Evolutionary conservation across 2,329 filamentous ascomycete species (phyloP), one percentile per base, ranked within the genome.

Genomic region (Polychaeton citri): DNA sequence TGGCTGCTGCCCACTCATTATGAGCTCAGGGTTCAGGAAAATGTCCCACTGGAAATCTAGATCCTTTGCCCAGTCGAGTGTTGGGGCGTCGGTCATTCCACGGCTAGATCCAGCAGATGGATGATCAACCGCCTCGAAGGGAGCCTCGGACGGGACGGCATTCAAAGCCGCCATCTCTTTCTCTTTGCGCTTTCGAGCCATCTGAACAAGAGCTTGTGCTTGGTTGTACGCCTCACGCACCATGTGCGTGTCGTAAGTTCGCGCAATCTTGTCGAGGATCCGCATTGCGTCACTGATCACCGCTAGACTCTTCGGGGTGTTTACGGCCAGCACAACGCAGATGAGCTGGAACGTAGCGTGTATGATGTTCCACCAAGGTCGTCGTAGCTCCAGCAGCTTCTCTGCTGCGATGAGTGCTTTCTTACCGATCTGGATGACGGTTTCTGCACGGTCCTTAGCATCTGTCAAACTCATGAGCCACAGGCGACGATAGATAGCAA

Each of bases 321-420:
- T 58, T 16, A 64, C 55, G 3, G 59, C 60, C 9, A 65, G 50
- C 3, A 59, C 46, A 19, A 61, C 54, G 41, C 61, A 64, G 7
- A 61, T 47, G 30, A 61, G 63, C 38, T 65, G 62, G 33, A 65
- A 65, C 1, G 57, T 51, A 1, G 57, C 56, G 33, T 57, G 55
- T 2, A 64, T 43, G 1, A 63, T 50, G 39, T 63, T 64, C 62
- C 62, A 65, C 61, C 61, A 64, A 3, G 60, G 60, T 13, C 49
- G 53, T 6, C 51, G 46, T 30, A 49, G 49, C n/a, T 52, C 48
- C 3, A 58, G 50, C 3, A 63, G 40, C 15, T 49, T 49, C 5
- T 46, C 45, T 4, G 60, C 54, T 3, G 61, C 58, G 6, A 46
- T 44, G 1, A 62, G 42, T 6, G 59, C 54, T 16, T 45, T 41